phyloP scores from a whole-genome alignment of 2,329 filamentous ascomycete species.

The Fusarium sp. region DNA sequence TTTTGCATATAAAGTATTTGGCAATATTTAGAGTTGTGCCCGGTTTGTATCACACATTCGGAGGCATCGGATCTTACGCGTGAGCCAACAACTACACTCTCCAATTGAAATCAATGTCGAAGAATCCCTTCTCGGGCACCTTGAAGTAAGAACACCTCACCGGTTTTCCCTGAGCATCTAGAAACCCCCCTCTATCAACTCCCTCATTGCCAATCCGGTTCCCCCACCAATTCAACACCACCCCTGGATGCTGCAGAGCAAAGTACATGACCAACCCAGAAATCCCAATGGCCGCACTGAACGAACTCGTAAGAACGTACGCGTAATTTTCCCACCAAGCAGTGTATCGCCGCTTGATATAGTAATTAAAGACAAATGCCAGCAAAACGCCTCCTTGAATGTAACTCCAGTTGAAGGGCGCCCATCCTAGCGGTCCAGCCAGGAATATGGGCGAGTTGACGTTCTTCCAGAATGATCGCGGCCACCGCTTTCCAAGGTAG shows the following conservation, averaged over 20 bases:
- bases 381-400: constrained; percentile 39
- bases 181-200: constrained; percentile 37
- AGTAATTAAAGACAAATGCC: constrained; percentile 41
- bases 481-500: constrained; percentile 31
- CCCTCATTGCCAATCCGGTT: constrained; percentile 32
- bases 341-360: constrained; percentile 37
- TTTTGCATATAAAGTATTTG: no score
- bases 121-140: constrained; percentile 33
- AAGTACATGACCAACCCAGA: constrained; percentile 43
- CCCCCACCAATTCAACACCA: constrained; percentile 40
- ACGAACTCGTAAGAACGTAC: constrained; percentile 42
- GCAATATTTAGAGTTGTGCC: no score
- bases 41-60: no score
- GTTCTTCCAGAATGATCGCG: constrained; percentile 32
- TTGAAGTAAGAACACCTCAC: constrained; percentile 35
- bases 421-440: constrained; percentile 38
- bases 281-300: constrained; percentile 42
- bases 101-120: constrained; percentile 32
- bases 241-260: constrained; percentile 31
- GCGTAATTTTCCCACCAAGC: constrained; percentile 45
- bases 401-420: constrained; percentile 43
- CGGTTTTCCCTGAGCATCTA: constrained; percentile 8
- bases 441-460: constrained; percentile 40
- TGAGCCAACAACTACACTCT: constrained; percentile 9
- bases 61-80: neutral